Evolutionary conservation across 768 basidiomycete genomes (phyloP).

Genomic region (Suillus sp.): DNA sequence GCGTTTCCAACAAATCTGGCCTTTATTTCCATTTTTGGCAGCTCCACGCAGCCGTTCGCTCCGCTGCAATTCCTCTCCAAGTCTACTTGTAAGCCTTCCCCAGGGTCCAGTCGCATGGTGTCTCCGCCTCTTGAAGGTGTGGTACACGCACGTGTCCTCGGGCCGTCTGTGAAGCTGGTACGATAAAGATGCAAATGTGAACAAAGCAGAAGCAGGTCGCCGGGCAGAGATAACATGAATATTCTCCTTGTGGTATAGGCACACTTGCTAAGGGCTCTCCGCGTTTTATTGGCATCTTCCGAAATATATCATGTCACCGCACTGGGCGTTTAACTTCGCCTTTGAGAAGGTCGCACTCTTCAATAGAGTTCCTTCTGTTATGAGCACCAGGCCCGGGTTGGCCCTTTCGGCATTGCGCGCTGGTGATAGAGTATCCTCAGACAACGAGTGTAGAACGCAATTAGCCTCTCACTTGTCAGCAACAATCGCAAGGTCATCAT

Average conservation of each 20-base stretch:
- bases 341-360: constrained; percentile 81
- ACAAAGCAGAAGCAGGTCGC: constrained; percentile 87
- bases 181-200: constrained; percentile 82
- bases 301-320: constrained; percentile 79
- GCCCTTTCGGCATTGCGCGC: constrained; percentile 62
- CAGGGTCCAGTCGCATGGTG: constrained; percentile 64
- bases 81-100: constrained; percentile 66
- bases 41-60: constrained; percentile 74
- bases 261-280: constrained; percentile 85
- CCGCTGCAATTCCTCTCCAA: constrained; percentile 78
- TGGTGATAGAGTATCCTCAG: constrained; percentile 41
- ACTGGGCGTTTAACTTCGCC: constrained; percentile 80
- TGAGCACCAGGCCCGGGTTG: constrained; percentile 62
- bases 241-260: constrained; percentile 40
- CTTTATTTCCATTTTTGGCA: constrained; percentile 50
- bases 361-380: constrained; percentile 95
- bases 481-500: constrained; percentile 80
- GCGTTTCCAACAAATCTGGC: constrained; percentile 46
- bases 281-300: constrained; percentile 82
- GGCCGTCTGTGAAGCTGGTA: constrained; percentile 80
- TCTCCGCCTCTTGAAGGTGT: constrained; percentile 33
- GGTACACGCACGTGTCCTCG: constrained; percentile 46
- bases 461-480: constrained; percentile 58
- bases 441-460: constrained; percentile 9
- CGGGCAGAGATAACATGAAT: constrained; percentile 81